phyloP scores from a whole-genome alignment of 2,329 filamentous ascomycete species.

The Aspergillus sp. region DNA sequence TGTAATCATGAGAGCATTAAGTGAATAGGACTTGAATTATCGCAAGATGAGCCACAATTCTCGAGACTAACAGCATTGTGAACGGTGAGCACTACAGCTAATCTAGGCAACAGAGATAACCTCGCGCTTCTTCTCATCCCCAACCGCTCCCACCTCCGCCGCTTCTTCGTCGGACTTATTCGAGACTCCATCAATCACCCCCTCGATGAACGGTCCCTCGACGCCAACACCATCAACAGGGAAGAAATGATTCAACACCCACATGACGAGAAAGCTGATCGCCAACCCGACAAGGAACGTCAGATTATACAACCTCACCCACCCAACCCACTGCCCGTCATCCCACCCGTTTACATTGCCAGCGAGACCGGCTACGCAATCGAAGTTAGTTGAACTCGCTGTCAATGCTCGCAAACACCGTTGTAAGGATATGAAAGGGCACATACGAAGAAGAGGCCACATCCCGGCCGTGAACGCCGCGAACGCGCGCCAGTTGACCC shows the following conservation, averaged over 20 bases:
- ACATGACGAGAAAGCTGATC: conserved; percentile 1
- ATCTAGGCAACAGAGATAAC: neutral
- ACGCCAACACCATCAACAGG: neutral
- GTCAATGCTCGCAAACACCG: neutral
- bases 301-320: conserved; percentile 9
- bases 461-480: conserved; percentile 24
- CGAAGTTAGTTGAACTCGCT: too few species aligned
- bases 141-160: neutral
- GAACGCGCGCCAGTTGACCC: conserved; percentile 52
- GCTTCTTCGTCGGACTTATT: neutral
- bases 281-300: conserved; percentile 12
- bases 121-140: neutral
- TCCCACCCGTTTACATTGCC: conserved; percentile 3
- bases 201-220: conserved; percentile 4
- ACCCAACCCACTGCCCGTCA: neutral
- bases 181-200: neutral
- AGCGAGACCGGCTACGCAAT: conserved; percentile 6
- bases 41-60: too few species aligned
- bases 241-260: conserved; percentile 4
- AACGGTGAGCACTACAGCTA: neutral
- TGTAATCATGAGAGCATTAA: too few species aligned
- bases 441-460: conserved; percentile 14
- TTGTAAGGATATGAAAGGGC: neutral
- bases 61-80: neutral
- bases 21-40: too few species aligned